These are phyloP conservation scores for Magnolia kwangsiensis DNA, from an alignment of 164 flowering plant genomes.

Conservation along the genomic window DNA sequence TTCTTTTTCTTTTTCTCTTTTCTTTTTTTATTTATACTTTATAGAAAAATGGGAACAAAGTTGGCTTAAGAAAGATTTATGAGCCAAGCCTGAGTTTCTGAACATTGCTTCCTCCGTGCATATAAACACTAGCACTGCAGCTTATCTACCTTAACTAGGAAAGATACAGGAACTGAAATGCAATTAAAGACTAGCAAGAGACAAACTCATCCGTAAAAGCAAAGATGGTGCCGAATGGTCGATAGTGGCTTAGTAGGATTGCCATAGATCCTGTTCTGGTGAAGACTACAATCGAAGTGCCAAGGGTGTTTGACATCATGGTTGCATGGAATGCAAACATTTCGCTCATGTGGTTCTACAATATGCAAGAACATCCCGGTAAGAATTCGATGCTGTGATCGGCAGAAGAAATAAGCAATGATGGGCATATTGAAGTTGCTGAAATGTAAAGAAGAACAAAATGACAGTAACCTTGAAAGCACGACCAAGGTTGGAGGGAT, in stretches of 20 bases:
- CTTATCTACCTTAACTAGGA: neutral
- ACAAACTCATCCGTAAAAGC: conserved; percentile 90
- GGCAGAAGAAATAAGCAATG: neutral
- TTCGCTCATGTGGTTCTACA: conserved; percentile 96
- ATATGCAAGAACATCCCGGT: conserved; percentile 4
- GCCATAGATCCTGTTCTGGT: conserved; percentile 97
- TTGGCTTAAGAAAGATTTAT: neutral
- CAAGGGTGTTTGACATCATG: conserved; percentile 95
- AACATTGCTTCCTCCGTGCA: neutral
- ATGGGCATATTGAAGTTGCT: neutral
- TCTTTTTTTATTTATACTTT: neutral
- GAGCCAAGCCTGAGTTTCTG: neutral
- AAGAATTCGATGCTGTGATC: conserved; percentile 10
- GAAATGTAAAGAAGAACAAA: neutral
- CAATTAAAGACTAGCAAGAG: neutral
- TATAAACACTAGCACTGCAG: neutral
- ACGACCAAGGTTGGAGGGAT: conserved; percentile 68
- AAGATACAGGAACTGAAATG: neutral
- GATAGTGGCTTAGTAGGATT: conserved; percentile 82
- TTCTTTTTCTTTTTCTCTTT: neutral
- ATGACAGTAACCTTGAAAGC: conserved; percentile 66
- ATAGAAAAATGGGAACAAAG: neutral
- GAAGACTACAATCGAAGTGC: conserved; percentile 90
- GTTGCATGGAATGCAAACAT: conserved; percentile 99
- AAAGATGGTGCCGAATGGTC: conserved; percentile 92